These are phyloP conservation scores for Dictyostelium capitatum DNA, from an alignment of 78 protist genomes.

Conservation along the genomic window DNA sequence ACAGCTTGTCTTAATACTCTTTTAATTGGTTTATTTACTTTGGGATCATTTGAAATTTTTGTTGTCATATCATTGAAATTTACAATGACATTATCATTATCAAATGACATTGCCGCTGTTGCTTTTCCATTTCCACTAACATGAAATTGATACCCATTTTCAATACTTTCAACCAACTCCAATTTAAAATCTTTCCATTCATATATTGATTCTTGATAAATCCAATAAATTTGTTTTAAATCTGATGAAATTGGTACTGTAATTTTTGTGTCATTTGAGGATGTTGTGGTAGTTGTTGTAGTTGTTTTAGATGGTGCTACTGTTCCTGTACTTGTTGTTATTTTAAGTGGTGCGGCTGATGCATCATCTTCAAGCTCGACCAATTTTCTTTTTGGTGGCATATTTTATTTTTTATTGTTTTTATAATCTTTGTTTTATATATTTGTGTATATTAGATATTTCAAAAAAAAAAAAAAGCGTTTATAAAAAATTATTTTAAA, in stretches of 20 bases:
- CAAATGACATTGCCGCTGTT: no score
- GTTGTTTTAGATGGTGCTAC: not conserved
- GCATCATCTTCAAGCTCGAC: not conserved
- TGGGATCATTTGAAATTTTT: not conserved
- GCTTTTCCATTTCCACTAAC: not conserved
- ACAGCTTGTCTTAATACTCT: not conserved
- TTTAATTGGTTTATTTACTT: not conserved
- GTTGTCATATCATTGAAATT: slow-evolving; percentile 1
- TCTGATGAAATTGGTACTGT: slow-evolving; percentile 11
- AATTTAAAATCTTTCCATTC: slow-evolving; percentile 18
- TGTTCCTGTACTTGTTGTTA: not conserved
- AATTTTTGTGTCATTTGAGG: not conserved
- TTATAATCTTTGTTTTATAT: no score
- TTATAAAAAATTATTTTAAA: no score
- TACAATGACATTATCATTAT: not conserved
- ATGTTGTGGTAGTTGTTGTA: slow-evolving; percentile 13
- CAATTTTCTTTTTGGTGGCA: slow-evolving; percentile 47
- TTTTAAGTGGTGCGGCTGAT: not conserved
- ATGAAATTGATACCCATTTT: not conserved
- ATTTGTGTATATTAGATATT: no score
- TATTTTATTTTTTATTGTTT: not conserved
- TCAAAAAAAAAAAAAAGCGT: no score
- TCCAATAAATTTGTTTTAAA: slow-evolving; percentile 25
- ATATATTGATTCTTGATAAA: slow-evolving; percentile 3
- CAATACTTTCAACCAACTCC: not conserved